A percentile compares a stretch with the other conserved stretches of the same genome.
Conservation (phyloP, 148 eudicot species). For the Camellia sinensis region DNA sequence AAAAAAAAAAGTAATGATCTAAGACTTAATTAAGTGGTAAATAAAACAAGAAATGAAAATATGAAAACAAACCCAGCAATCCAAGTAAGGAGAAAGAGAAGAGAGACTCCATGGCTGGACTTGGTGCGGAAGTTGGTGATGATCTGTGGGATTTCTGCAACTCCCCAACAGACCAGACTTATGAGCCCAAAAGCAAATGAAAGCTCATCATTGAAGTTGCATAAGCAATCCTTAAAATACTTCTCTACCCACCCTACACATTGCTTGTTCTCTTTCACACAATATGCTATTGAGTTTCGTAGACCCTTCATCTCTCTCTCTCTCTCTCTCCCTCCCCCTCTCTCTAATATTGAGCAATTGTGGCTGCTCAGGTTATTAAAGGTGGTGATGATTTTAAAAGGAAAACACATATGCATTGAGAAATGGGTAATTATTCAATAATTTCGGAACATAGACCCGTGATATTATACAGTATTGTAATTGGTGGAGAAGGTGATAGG, state of each 20-base stretch:
- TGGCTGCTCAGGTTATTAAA: background rate
- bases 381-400: background rate
- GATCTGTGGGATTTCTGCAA: slow-evolving; percentile 97
- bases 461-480: too few species aligned
- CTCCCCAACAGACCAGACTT: slow-evolving; percentile 81
- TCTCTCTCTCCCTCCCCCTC: background rate
- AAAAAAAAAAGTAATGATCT: background rate
- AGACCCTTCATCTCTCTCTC: slow-evolving; percentile 14
- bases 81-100: slow-evolving; percentile 86
- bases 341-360: background rate
- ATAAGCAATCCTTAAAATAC: slow-evolving; percentile 82
- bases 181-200: slow-evolving; percentile 74
- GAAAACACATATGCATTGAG: too few species aligned
- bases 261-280: slow-evolving; percentile 52
- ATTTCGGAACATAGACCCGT: too few species aligned
- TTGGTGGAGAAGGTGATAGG: too few species aligned
- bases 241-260: slow-evolving; percentile 71
- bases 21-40: background rate
- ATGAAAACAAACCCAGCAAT: slow-evolving; percentile 51
- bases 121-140: slow-evolving; percentile 85
- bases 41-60: background rate
- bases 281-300: slow-evolving; percentile 37
- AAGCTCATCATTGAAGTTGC: slow-evolving; percentile 58
- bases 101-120: slow-evolving; percentile 92
- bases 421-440: too few species aligned